Conservation (phyloP, 2,329 filamentous ascomycete species). For the Capronia americana region DNA sequence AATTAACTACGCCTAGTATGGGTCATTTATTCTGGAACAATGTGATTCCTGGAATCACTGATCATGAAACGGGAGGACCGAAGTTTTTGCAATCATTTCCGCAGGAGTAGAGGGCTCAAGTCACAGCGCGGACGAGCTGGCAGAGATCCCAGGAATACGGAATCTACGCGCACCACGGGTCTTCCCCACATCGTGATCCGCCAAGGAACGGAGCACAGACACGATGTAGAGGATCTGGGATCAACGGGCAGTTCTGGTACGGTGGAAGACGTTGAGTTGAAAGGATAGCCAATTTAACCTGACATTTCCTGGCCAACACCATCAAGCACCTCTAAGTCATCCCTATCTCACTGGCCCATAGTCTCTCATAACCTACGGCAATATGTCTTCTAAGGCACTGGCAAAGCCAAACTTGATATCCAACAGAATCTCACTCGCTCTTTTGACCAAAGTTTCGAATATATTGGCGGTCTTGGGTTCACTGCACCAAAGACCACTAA, state of each 20-base stretch:
- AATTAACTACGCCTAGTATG: conserved; percentile 21
- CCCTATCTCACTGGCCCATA: not conserved
- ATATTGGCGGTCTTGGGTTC: not conserved
- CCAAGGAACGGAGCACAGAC: not conserved
- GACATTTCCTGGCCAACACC: not conserved
- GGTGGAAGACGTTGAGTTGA: not conserved
- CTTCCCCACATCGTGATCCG: not conserved
- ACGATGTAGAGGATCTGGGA: not conserved
- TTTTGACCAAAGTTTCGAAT: not conserved
- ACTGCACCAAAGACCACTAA: not conserved
- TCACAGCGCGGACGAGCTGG: not conserved
- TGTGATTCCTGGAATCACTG: conserved; percentile 30
- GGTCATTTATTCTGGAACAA: conserved; percentile 35
- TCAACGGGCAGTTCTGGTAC: not conserved
- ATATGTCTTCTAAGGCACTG: not conserved
- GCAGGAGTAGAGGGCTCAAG: conserved; percentile 7
- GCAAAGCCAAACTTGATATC: not conserved
- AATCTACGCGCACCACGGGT: not conserved
- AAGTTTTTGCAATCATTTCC: conserved; percentile 23
- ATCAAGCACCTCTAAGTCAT: not conserved
- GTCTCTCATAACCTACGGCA: too few relatives aligned
- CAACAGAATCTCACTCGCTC: not conserved
- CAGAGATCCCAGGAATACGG: not conserved
- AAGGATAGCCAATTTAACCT: not conserved
- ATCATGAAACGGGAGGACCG: conserved; percentile 28